Evolutionary conservation across 2,329 filamentous ascomycete species (phyloP).

Genomic region (Septoria linicola): DNA sequence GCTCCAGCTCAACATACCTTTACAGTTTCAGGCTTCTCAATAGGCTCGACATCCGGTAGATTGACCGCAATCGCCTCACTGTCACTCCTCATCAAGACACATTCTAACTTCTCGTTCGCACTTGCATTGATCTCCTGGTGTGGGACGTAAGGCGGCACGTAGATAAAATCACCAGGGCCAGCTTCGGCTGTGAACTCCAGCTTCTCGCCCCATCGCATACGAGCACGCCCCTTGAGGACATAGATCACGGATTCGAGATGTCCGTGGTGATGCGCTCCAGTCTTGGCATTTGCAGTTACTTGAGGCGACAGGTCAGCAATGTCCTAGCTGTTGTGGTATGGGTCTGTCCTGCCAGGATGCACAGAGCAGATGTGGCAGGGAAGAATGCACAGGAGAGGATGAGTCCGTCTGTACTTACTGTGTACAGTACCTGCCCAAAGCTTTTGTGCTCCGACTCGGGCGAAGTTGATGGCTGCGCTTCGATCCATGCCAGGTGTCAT

Average conservation of each 20-base stretch:
- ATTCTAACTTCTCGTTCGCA: constrained; percentile 45
- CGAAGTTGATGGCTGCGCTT: constrained; percentile 47
- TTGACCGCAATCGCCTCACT: constrained; percentile 48
- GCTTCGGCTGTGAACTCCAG: constrained; percentile 49
- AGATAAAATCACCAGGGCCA: constrained; percentile 50
- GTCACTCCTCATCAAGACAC: constrained; percentile 46
- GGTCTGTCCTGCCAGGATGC: no score
- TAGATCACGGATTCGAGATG: constrained; percentile 50
- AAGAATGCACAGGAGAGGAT: no score
- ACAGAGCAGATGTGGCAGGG: no score
- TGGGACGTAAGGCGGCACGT: constrained; percentile 44
- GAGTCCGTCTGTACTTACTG: no score
- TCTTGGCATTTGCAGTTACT: constrained; percentile 48
- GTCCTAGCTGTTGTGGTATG: no score
- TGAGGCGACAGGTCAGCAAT: constrained; percentile 17
- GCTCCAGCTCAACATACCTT: constrained; percentile 25
- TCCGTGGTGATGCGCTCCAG: constrained; percentile 48
- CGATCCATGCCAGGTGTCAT: constrained; percentile 47
- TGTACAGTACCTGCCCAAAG: constrained; percentile 48
- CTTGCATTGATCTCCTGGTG: constrained; percentile 50
- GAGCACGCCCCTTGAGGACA: constrained; percentile 46
- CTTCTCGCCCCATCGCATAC: constrained; percentile 49
- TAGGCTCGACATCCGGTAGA: constrained; percentile 45
- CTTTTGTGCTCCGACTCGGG: constrained; percentile 46
- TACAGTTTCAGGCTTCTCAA: constrained; percentile 46